Evolutionary conservation across 2,329 filamentous ascomycete species (phyloP).

Genomic region (Westerdykella ornata): DNA sequence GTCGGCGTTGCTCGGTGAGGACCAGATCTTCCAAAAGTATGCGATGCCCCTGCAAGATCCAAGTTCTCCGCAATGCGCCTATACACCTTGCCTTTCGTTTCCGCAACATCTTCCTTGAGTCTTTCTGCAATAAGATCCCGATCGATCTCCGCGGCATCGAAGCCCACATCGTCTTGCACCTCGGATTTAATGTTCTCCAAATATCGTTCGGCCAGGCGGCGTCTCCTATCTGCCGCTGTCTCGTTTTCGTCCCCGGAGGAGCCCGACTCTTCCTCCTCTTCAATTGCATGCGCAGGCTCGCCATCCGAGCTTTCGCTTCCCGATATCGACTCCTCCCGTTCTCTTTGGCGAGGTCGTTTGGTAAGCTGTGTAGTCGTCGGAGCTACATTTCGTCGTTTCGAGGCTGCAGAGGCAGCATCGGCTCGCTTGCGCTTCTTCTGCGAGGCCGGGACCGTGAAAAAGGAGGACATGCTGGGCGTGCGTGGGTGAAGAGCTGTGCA

Average conservation of each 20-base stretch:
- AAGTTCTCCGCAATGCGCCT: slow-evolving; percentile 68
- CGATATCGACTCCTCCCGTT: slow-evolving; percentile 74
- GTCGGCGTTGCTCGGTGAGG: slow-evolving; percentile 65
- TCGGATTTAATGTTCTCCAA: slow-evolving; percentile 83
- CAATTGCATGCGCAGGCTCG: slow-evolving; percentile 41
- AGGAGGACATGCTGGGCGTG: slow-evolving; percentile 65
- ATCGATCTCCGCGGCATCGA: slow-evolving; percentile 91
- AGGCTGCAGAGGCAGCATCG: slow-evolving; percentile 44
- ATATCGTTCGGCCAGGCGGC: slow-evolving; percentile 86
- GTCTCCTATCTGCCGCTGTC: slow-evolving; percentile 79
- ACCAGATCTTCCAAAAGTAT: slow-evolving; percentile 72
- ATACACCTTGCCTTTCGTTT: slow-evolving; percentile 85
- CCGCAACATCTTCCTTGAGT: slow-evolving; percentile 84
- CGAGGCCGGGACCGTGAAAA: slow-evolving; percentile 82
- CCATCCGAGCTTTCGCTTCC: slow-evolving; percentile 72
- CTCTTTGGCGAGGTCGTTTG: slow-evolving; percentile 42
- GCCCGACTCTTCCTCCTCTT: slow-evolving; percentile 39
- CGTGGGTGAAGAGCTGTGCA: slow-evolving; percentile 4
- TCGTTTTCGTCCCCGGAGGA: slow-evolving; percentile 72
- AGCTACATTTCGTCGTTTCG: slow-evolving; percentile 55
- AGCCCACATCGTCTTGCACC: slow-evolving; percentile 66
- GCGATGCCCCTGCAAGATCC: slow-evolving; percentile 59
- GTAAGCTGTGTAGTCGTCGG: slow-evolving; percentile 40
- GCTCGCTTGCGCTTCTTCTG: slow-evolving; percentile 84
- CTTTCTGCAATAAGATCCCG: slow-evolving; percentile 79